Evolutionary conservation across 257 asterid genomes (phyloP).

Genomic region (Thymus quinquecostatus): DNA sequence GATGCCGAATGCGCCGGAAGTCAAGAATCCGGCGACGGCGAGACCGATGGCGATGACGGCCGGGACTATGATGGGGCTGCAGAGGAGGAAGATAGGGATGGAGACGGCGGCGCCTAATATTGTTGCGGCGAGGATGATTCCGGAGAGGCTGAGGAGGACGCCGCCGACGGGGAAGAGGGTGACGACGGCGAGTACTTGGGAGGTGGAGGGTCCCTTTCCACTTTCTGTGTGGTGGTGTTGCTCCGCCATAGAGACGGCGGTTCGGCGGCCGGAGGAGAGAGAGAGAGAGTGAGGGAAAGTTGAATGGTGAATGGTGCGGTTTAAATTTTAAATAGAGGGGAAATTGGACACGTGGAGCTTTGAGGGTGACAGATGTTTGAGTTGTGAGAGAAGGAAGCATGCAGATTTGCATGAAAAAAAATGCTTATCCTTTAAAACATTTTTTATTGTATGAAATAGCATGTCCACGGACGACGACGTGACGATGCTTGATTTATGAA

Average conservation of each 20-base stretch:
- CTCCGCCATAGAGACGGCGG: conserved; percentile 39
- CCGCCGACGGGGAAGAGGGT: conserved; percentile 72
- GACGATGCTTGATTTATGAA: too few relatives aligned
- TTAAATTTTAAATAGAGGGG: conserved; percentile 30
- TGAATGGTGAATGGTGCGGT: not conserved
- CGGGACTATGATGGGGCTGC: conserved; percentile 77
- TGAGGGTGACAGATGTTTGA: conserved; percentile 50
- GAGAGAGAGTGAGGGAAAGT: not conserved
- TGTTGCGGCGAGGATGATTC: conserved; percentile 42
- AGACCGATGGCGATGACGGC: conserved; percentile 51
- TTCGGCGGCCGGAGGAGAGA: conserved; percentile 1
- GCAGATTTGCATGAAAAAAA: conserved; percentile 33
- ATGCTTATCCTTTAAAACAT: not conserved
- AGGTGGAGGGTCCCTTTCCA: conserved; percentile 50
- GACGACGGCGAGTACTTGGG: conserved; percentile 56
- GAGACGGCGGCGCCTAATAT: conserved; percentile 40
- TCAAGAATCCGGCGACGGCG: conserved; percentile 60
- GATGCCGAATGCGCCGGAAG: conserved; percentile 72
- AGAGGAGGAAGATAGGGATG: conserved; percentile 58
- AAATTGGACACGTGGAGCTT: conserved; percentile 49
- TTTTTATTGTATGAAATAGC: too few relatives aligned
- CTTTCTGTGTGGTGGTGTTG: conserved; percentile 24
- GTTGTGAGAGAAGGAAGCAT: not conserved
- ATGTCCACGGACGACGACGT: too few relatives aligned
- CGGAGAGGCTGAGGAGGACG: conserved; percentile 58